Percentiles rank a stretch among this genome's conserved stretches.
Evolutionary conservation across 75 land plant genomes (phyloP).

Genomic region (Cupressus sempervirens): DNA sequence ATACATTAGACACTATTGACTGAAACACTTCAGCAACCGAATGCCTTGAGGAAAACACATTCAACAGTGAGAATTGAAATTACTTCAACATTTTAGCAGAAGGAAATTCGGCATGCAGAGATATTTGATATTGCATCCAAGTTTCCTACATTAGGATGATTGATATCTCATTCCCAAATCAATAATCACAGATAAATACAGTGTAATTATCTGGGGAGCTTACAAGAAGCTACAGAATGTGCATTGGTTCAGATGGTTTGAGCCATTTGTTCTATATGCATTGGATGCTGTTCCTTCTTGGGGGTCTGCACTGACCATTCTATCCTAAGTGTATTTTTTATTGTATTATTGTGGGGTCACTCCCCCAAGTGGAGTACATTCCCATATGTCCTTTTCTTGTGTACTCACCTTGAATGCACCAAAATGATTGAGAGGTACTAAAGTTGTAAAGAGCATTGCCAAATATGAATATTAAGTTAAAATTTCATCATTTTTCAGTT

Average conservation of each 20-base stretch:
- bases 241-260: neutral
- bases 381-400: neutral
- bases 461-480: neutral
- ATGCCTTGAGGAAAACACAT: neutral
- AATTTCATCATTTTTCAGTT: neutral
- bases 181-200: neutral
- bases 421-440: neutral
- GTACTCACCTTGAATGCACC: constrained; percentile 3
- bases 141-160: neutral
- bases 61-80: neutral
- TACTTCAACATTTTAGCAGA: neutral
- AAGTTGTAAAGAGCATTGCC: neutral
- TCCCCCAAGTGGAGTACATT: neutral
- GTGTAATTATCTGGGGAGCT: neutral
- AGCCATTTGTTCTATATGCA: neutral
- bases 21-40: constrained; percentile 3
- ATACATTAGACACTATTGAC: neutral
- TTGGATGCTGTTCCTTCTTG: neutral
- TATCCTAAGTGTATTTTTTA: constrained; percentile 11
- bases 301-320: neutral
- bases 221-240: neutral
- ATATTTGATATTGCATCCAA: neutral
- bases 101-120: neutral
- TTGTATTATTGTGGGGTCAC: constrained; percentile 7
- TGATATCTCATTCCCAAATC: constrained; percentile 1